These are phyloP conservation scores for Leccinum boreale DNA, from an alignment of 768 basidiomycete species.

Conservation along the genomic window DNA sequence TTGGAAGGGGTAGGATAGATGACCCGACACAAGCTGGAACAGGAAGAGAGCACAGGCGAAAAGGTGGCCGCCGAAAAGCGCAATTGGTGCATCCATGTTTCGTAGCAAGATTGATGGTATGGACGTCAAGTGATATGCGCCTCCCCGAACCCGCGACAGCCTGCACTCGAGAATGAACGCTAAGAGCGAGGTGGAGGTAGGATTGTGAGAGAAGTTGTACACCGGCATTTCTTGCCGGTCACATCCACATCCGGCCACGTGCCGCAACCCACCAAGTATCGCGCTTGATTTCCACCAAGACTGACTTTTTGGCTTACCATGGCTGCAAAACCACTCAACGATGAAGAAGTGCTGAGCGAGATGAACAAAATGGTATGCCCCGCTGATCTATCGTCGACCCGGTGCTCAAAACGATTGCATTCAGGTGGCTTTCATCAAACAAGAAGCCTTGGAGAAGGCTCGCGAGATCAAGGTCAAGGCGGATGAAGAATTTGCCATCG, in stretches of 20 bases:
- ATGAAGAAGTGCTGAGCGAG: constrained; percentile 93
- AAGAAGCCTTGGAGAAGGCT: constrained; percentile 96
- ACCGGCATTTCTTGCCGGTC: not conserved
- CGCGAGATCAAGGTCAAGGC: constrained; percentile 97
- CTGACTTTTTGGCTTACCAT: constrained; percentile 35
- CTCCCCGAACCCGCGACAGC: not conserved
- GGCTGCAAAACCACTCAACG: constrained; percentile 80
- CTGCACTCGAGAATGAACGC: not conserved
- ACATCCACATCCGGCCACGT: not conserved
- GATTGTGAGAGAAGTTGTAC: not conserved
- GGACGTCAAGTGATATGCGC: not conserved
- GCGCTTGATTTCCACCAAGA: not conserved
- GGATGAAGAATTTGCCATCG: constrained; percentile 98
- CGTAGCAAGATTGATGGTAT: not conserved
- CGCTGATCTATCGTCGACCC: not conserved
- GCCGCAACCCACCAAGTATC: too few relatives aligned
- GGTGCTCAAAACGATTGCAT: constrained; percentile 1
- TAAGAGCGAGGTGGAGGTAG: not conserved
- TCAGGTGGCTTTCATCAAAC: constrained; percentile 97
- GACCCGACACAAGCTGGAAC: constrained; percentile 10
- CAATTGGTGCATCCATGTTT: constrained; percentile 22
- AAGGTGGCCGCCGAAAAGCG: constrained; percentile 14
- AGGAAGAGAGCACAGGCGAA: constrained; percentile 15
- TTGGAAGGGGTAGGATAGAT: constrained; percentile 18
- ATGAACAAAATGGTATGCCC: constrained; percentile 96